These are phyloP conservation scores for Pythium dissotocum DNA, from an alignment of 352 stramenopile genomes.

Conservation along the genomic window DNA sequence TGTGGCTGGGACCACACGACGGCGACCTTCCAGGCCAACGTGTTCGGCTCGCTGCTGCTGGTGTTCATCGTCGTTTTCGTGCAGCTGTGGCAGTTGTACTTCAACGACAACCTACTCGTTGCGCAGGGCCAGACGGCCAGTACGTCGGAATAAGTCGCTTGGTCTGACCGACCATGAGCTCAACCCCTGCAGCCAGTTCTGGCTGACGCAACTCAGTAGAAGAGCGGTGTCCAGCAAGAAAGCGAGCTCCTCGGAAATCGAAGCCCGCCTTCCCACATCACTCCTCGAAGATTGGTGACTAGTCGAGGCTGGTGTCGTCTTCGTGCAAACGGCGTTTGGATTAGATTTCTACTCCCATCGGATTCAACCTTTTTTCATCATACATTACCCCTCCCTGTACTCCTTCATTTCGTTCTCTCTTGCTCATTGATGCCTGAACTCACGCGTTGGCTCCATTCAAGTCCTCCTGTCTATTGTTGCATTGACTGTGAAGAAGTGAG, in stretches of 20 bases:
- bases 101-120: slow-evolving; percentile 62
- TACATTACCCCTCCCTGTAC: slow-evolving; percentile 32
- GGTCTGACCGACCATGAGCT: background rate
- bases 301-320: background rate
- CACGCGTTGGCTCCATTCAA: no score
- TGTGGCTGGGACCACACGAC: slow-evolving; percentile 87
- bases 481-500: no score
- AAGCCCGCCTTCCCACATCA: background rate
- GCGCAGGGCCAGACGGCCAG: slow-evolving; percentile 42
- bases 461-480: no score
- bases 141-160: slow-evolving; percentile 1
- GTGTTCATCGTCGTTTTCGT: slow-evolving; percentile 87
- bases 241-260: background rate
- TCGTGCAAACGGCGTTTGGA: slow-evolving; percentile 12
- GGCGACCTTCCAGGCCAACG: slow-evolving; percentile 81
- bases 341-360: slow-evolving; percentile 20
- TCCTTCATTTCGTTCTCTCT: slow-evolving; percentile 1
- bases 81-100: slow-evolving; percentile 89
- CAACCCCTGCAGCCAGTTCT: background rate
- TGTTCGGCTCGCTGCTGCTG: slow-evolving; percentile 82
- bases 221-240: background rate
- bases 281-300: background rate
- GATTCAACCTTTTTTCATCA: slow-evolving; percentile 16
- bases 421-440: background rate
- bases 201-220: slow-evolving; percentile 3